Base-by-base conservation (phyloP, 768 basidiomycete species). In the Pleurotus citrinopileatus region DNA sequence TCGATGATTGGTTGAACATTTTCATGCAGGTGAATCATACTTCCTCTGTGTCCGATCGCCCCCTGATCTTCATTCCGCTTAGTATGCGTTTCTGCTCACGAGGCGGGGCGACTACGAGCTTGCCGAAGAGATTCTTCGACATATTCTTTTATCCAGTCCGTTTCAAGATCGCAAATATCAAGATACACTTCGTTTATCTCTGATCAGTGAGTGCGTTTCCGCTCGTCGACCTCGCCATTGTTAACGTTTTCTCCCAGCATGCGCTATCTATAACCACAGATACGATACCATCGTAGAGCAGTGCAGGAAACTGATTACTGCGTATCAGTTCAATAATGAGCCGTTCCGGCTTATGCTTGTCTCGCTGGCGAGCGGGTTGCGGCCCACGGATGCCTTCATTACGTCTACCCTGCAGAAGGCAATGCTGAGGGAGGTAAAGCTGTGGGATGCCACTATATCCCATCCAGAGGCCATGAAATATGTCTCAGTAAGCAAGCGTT, bases 321-420 rank as follows among this genome's bases (percentile, higher is more conserved):
- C 72, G 0, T 76, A 93, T 62, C 93, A 96, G 63, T 94, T 91
- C 73, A 87, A 94, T 63, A 89, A 93, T 51, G 92, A 95, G 37
- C 87, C 93, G 0, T 70, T 89, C 10, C 84, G 92, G 4, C 78
- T 98, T 44, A 77, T 96, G 19, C 64, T 87, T 3, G 87, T 88
- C 0, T 80, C 81, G 0, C 77, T 97, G 3, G 83, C 86, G 0
- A 84, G 86, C 55, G 91, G 92, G 0, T 60, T 87, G 3, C 77
- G 76, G 23, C 76, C 87, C 2, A 84, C 87, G 0, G 89, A 91
- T 57, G 79, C 87, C 0, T 91, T 94, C 70, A 86, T 90, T 58
- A 82, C 82, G 1, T 80, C 84, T 0, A 86, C 87, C 0, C 72
- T 96, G 8, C 91, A 93, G 58, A 96, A 96, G 62, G 89, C 89